phyloP scores from a whole-genome alignment of 805 yeast species.

The Priceomyces haplophilus region DNA sequence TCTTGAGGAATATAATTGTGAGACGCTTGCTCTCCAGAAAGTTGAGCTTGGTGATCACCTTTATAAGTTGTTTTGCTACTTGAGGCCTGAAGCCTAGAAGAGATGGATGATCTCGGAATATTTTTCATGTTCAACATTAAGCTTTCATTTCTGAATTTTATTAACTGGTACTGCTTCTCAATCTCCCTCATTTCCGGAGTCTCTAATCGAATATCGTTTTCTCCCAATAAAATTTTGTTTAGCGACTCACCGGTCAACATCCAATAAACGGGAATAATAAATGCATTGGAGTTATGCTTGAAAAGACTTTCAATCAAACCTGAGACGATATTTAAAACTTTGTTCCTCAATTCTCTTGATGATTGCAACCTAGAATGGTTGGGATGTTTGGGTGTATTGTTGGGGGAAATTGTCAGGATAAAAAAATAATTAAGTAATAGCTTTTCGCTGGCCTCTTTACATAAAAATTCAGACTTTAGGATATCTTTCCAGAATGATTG shows the following conservation, averaged over 20 bases:
- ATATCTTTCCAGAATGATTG: constrained; percentile 73
- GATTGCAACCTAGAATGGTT: constrained; percentile 4
- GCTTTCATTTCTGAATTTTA: constrained; percentile 69
- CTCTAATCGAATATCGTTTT: constrained; percentile 18
- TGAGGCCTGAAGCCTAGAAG: not conserved
- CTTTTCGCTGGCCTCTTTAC: constrained; percentile 63
- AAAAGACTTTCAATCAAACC: constrained; percentile 39
- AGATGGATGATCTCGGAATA: not conserved
- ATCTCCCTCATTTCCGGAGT: constrained; percentile 26
- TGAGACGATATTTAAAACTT: constrained; percentile 27
- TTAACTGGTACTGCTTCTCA: constrained; percentile 52
- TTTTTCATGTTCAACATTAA: constrained; percentile 50
- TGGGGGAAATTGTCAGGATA: constrained; percentile 24
- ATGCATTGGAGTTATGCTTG: constrained; percentile 53
- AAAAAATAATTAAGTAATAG: constrained; percentile 49
- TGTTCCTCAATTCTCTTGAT: constrained; percentile 20
- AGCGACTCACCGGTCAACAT: constrained; percentile 47
- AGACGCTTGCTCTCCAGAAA: not conserved
- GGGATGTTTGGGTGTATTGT: constrained; percentile 1
- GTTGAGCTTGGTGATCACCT: not conserved
- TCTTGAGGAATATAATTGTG: constrained; percentile 6
- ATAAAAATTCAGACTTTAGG: constrained; percentile 49
- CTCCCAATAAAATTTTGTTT: constrained; percentile 32
- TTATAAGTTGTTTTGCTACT: not conserved
- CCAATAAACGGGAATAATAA: constrained; percentile 67